Conservation (phyloP, 2,329 filamentous ascomycete genomes). For the Penicillium aurantiogriseum region DNA sequence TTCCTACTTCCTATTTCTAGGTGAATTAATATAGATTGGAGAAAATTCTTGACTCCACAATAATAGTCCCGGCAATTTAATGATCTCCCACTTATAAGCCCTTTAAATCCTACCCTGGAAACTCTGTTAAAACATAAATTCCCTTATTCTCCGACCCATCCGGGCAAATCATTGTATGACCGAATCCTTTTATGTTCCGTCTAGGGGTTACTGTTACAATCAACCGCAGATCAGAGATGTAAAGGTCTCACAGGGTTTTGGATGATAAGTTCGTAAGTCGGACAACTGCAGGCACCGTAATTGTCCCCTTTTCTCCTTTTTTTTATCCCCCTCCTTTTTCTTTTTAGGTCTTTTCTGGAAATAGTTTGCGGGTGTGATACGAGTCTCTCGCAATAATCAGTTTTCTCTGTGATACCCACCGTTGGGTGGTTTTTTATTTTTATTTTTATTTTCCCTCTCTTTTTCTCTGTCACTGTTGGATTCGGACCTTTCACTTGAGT, state of each 20-base stretch:
- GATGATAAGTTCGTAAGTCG: conserved; percentile 8
- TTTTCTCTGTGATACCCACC: conserved; percentile 10
- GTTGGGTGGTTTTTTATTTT: background rate
- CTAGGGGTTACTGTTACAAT: conserved; percentile 27
- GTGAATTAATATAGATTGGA: background rate
- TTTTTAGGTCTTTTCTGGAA: background rate
- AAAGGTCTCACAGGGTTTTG: conserved; percentile 16
- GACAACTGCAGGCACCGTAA: conserved; percentile 18
- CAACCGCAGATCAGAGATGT: conserved; percentile 10
- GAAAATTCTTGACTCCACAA: background rate
- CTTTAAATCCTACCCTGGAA: background rate
- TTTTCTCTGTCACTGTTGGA: background rate
- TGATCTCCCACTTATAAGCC: background rate
- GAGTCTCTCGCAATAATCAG: background rate
- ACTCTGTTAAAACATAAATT: background rate
- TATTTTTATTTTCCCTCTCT: background rate
- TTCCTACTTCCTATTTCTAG: too few species aligned
- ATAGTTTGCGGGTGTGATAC: conserved; percentile 1
- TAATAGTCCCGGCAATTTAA: background rate
- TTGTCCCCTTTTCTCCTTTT: background rate
- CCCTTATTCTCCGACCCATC: conserved; percentile 23
- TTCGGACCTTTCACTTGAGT: background rate
- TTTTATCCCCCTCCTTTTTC: background rate
- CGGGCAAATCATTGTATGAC: conserved; percentile 11
- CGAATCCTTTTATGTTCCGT: conserved; percentile 24